Conservation (phyloP, 106 monocot species). For the Chionographis japonica region DNA sequence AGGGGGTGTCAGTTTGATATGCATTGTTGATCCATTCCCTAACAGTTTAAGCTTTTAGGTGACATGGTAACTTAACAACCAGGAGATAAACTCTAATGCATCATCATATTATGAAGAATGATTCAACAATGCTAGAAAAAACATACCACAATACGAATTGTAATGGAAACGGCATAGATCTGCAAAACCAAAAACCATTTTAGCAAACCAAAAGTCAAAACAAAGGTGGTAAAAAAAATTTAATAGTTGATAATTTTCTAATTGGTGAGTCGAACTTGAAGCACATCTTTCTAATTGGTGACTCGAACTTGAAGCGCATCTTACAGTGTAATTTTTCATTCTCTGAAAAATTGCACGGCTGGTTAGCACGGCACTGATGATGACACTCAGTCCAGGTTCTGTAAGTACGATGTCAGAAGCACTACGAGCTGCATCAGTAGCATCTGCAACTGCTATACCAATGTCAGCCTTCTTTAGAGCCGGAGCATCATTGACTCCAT, state of each 20-base stretch:
- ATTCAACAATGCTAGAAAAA: background rate
- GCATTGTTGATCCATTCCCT: too few relatives aligned
- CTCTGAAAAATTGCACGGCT: conserved; percentile 73
- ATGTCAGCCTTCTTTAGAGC: conserved; percentile 72
- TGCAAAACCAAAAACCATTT: conserved; percentile 26
- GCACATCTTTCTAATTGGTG: too few relatives aligned
- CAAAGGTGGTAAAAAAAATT: background rate
- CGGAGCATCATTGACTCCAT: conserved; percentile 74
- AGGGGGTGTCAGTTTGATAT: too few relatives aligned
- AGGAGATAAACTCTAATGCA: too few relatives aligned
- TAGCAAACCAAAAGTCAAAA: background rate
- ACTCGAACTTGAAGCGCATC: background rate
- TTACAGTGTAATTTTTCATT: conserved; percentile 76
- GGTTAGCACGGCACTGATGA: conserved; percentile 65
- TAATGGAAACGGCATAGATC: conserved; percentile 77
- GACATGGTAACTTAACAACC: too few relatives aligned
- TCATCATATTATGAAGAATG: too few relatives aligned
- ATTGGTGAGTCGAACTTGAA: too few relatives aligned
- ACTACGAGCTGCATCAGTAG: conserved; percentile 75
- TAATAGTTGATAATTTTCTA: background rate
- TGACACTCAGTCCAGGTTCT: conserved; percentile 71
- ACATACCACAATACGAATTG: conserved; percentile 75
- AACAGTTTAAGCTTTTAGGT: too few relatives aligned
- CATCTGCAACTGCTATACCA: conserved; percentile 73
- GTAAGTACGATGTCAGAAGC: conserved; percentile 80